Evolutionary conservation across 352 stramenopile genomes (phyloP).

Genomic region (Pythium rhizo-oryzae): DNA sequence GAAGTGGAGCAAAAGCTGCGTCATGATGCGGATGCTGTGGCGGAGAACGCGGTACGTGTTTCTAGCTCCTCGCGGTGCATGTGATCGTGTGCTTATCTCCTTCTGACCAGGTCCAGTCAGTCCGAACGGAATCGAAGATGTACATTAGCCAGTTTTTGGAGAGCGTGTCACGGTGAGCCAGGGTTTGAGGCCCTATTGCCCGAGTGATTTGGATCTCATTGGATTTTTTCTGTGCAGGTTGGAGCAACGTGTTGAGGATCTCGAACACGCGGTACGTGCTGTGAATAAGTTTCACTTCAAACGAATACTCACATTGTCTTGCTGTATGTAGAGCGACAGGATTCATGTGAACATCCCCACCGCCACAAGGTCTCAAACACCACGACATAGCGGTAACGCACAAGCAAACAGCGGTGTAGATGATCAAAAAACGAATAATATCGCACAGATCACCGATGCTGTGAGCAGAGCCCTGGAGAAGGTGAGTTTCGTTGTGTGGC

Average conservation of each 20-base stretch:
- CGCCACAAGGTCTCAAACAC: background rate
- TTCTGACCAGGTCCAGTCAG: constrained; percentile 26
- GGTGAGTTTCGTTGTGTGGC: background rate
- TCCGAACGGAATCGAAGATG: constrained; percentile 24
- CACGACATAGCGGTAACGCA: background rate
- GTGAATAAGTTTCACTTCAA: background rate
- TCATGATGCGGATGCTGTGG: constrained; percentile 37
- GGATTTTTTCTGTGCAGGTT: background rate
- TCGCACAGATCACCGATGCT: constrained; percentile 14
- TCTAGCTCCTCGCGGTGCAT: background rate
- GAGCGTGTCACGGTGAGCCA: constrained; percentile 12
- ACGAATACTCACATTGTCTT: background rate
- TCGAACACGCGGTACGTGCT: constrained; percentile 7
- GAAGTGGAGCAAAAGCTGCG: constrained; percentile 47
- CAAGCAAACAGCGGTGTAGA: background rate
- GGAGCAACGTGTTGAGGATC: constrained; percentile 18
- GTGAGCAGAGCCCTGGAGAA: constrained; percentile 1
- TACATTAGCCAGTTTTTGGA: constrained; percentile 26
- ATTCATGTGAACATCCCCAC: constrained; percentile 16
- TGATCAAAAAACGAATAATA: constrained; percentile 6
- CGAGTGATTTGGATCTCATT: background rate
- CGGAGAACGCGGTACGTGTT: constrained; percentile 37
- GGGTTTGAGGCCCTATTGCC: background rate
- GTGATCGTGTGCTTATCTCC: background rate
- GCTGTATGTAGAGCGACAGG: constrained; percentile 6